These are phyloP conservation scores for Maudiozyma turicensis DNA, from an alignment of 805 yeast species.

Conservation along the genomic window DNA sequence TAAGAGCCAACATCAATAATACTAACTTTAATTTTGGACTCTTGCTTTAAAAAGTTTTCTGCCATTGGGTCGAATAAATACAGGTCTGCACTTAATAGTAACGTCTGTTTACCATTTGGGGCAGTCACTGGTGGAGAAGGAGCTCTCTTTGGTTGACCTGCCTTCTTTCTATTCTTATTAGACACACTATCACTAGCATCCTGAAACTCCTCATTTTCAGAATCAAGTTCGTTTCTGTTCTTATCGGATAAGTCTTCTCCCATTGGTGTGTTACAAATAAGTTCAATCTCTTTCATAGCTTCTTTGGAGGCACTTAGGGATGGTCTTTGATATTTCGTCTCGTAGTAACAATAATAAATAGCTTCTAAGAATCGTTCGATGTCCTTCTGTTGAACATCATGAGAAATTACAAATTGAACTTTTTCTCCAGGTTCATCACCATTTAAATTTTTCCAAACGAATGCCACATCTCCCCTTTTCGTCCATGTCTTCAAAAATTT, in stretches of 20 bases:
- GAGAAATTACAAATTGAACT: constrained; percentile 70
- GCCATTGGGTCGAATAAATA: constrained; percentile 47
- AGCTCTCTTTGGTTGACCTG: background rate
- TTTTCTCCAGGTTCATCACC: constrained; percentile 80
- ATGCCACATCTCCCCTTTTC: constrained; percentile 44
- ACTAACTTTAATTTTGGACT: constrained; percentile 25
- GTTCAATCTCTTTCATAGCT: constrained; percentile 50
- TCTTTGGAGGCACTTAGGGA: constrained; percentile 35
- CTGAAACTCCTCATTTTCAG: constrained; percentile 4
- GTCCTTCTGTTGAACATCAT: constrained; percentile 39
- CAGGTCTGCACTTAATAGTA: constrained; percentile 31
- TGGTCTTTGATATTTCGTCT: constrained; percentile 55
- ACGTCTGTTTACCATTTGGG: constrained; percentile 8
- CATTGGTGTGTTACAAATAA: constrained; percentile 8
- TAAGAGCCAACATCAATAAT: constrained; percentile 41
- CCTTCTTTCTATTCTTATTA: background rate
- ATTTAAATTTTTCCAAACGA: constrained; percentile 71
- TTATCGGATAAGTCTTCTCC: too few relatives aligned
- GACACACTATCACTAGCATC: constrained; percentile 13
- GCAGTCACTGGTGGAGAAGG: constrained; percentile 9
- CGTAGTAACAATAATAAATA: constrained; percentile 63
- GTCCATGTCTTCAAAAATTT: constrained; percentile 44
- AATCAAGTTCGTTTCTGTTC: background rate
- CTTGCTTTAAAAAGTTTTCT: constrained; percentile 39
- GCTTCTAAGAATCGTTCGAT: constrained; percentile 55